Evolutionary conservation across 1,284 basidiomycete genomes (phyloP), one percentile per base, ranked within the genome.

Genomic region (Anthracocystis setariae): DNA sequence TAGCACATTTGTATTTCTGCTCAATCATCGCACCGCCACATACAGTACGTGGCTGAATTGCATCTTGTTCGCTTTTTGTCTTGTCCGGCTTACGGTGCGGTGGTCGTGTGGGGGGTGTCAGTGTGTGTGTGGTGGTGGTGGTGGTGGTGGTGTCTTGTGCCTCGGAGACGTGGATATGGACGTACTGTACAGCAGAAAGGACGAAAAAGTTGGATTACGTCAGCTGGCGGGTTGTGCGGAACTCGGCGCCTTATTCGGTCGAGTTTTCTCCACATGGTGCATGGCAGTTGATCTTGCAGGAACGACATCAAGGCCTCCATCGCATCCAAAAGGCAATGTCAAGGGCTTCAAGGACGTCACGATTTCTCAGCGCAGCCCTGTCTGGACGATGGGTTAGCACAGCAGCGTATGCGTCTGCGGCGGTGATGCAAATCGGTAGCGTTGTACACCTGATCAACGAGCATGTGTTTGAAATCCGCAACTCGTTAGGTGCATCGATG

Each of bases 401-500:
- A 29, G 50, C 55, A 24, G 54, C 57, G 20, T 60, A 56, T 42
- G 61, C 61, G 1, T 54, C 62, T 2, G 63, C 50, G 2, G 25
- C 46, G 8, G 65, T 49, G 39, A 46, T 60, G 32, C 76, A 79
- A 51, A 40, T 76, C 5, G 56, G 59, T 9, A 78, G 76, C n/a
- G 10, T 66, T 0, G 52, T 61, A 3, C 76, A 78, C 44, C 35
- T 77, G 20, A 49, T 79, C 40, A 68, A 73, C 57, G 64, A 73
- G 40, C 70, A 77, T 46, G 58, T 78, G 13, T 62, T 76, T 21
- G 74, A 79, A 42, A 57, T 79, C 13, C 65, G 74, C 18, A 48
- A 74, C 39, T 71, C 71, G 23, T 75, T 63, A 9, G 80, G 80
- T 12, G 60, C 77, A 1, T 77, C 74, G 5, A 82, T 82, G 80